Percentiles rank a stretch among this genome's conserved stretches.
These are phyloP conservation scores for Collybia sp. DNA, from an alignment of 768 basidiomycete species.

Conservation along the genomic window DNA sequence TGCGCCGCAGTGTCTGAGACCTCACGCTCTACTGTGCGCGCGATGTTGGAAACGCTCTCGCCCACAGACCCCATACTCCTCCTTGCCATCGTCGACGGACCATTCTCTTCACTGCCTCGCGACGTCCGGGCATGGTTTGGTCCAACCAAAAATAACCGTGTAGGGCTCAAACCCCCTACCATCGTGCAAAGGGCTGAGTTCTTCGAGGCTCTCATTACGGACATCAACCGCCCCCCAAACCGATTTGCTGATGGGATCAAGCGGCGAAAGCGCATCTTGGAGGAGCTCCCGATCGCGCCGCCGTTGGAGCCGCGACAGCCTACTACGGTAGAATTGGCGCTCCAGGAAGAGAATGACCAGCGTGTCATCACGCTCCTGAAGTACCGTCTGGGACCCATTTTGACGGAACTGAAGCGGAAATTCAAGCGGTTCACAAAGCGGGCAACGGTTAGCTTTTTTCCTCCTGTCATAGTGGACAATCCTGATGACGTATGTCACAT, in stretches of 20 bases:
- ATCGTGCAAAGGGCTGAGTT: constrained; percentile 60
- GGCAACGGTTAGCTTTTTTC: constrained; percentile 53
- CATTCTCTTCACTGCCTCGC: constrained; percentile 59
- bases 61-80: constrained; percentile 94
- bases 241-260: constrained; percentile 88
- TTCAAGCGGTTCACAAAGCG: constrained; percentile 86
- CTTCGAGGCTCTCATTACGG: constrained; percentile 69
- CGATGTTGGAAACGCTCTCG: constrained; percentile 87
- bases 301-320: constrained; percentile 84
- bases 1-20: constrained; percentile 81
- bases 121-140: constrained; percentile 96
- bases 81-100: constrained; percentile 83
- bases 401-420: constrained; percentile 87
- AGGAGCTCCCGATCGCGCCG: constrained; percentile 83
- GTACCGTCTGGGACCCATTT: constrained; percentile 85
- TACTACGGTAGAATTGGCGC: constrained; percentile 73
- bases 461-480: constrained; percentile 2
- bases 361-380: constrained; percentile 76
- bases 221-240: constrained; percentile 73
- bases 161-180: constrained; percentile 54
- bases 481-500: constrained; percentile 8
- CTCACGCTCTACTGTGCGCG: constrained; percentile 76
- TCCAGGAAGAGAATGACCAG: constrained; percentile 81
- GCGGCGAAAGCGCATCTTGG: constrained; percentile 78
- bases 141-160: constrained; percentile 62